These are phyloP conservation scores for Forsythia suspensa DNA, from an alignment of 257 asterid species.

Conservation along the genomic window DNA sequence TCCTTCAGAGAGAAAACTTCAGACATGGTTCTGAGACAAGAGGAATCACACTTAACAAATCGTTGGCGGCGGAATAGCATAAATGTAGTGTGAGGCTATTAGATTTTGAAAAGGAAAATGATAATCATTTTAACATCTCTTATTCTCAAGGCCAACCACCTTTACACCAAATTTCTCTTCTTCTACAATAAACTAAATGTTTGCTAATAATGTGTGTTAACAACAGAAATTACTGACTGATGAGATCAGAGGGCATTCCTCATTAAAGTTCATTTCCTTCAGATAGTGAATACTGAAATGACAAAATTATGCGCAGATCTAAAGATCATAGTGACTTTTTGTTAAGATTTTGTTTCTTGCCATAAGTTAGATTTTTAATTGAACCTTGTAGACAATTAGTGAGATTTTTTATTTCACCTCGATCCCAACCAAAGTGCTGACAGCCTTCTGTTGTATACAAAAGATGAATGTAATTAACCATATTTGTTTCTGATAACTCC, in stretches of 20 bases:
- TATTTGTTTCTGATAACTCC: not conserved
- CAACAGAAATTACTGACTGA: not conserved
- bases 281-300: not conserved
- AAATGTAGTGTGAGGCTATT: not conserved
- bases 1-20: not conserved
- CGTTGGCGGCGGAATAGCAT: not conserved
- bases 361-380: not conserved
- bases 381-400: not conserved
- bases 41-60: not conserved
- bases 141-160: not conserved
- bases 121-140: not conserved
- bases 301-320: not conserved
- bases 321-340: not conserved
- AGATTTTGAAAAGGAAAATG: not conserved
- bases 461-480: not conserved
- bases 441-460: not conserved
- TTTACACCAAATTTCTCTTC: not conserved
- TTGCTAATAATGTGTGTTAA: not conserved
- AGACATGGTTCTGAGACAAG: not conserved
- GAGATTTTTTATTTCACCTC: not conserved
- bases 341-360: not conserved
- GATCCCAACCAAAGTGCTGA: not conserved
- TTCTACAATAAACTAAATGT: no score
- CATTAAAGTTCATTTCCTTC: not conserved
- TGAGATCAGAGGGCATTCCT: not conserved